Evolutionary conservation across 371 early-diverging fungal species (phyloP), one percentile per base, ranked within the genome.

Genomic region (Apophysomyces trapeziformis): DNA sequence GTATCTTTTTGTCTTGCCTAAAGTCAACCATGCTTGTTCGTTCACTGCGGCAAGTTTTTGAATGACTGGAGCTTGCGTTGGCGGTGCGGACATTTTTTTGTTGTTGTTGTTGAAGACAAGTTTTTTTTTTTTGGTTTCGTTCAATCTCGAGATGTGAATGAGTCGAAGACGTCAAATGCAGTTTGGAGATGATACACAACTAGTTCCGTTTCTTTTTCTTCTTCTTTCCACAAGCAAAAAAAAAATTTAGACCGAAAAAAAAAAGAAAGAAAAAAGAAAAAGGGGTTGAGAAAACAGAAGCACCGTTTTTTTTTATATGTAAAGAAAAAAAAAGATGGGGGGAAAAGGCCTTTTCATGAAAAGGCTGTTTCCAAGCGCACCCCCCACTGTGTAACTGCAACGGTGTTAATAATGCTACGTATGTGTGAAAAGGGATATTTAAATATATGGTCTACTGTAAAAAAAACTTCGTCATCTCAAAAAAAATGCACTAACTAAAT

Each of bases 11-110:
- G 37, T 65, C 75, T 69, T 77, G 87, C 94, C 94, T 61, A 93
- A 74, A 60, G 89, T 89, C 47, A 92, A 73, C 93, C 93, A 94
- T 44, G 89, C 83, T 63, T 91, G 86, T 64, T 93, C 93, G 60
- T 93, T 92, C 65, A 88, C 80, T 36, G 81, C 74, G 43, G 85
- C 82, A 50, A 94, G 76, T 43, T 86, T 85, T 72, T 91, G 90
- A 18, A 86, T 73, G 58, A 73, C 68, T 37, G 80, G 68, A 12
- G 71, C 60, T 58, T 63, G 35, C 54, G 67, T 63, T 47, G 68
- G 63, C 32, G 61, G 37, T 32, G 69, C 61, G 59, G 73, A 46
- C 61, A 63, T 44, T 50, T 13, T 50, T 61, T 64, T 16, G 38
- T 57, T 26, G 32, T 26, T 26, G 32, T 26, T 26, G 32, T 26